Conservation (phyloP, 768 basidiomycete species). For the Butyriboletus loyo region DNA sequence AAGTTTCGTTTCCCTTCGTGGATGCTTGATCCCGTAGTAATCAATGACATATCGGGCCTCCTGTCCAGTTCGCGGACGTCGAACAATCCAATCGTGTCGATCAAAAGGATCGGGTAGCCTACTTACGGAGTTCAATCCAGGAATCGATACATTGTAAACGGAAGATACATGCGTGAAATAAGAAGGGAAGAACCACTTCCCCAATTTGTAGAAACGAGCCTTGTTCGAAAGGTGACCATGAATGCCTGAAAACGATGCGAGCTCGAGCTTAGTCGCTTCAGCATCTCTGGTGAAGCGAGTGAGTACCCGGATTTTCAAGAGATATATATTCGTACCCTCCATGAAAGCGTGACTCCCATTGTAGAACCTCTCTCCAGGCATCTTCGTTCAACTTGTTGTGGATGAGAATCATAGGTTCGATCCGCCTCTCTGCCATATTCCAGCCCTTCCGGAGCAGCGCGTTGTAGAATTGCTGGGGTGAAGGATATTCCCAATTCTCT, state of each 20-base stretch:
- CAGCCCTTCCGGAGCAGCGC: slow-evolving; percentile 11
- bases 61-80: slow-evolving; percentile 2
- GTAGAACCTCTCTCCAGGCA: slow-evolving; percentile 7
- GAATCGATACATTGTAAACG: background rate
- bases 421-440: slow-evolving; percentile 1
- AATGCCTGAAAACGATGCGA: slow-evolving; percentile 12
- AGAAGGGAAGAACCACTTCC: background rate
- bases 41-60: slow-evolving; percentile 10
- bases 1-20: background rate
- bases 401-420: slow-evolving; percentile 3
- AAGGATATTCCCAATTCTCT: slow-evolving; percentile 12
- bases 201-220: slow-evolving; percentile 4
- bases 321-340: slow-evolving; percentile 5
- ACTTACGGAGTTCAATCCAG: background rate
- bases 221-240: slow-evolving; percentile 15
- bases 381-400: slow-evolving; percentile 13
- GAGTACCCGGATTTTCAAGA: background rate
- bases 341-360: slow-evolving; percentile 13
- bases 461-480: slow-evolving; percentile 14
- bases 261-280: slow-evolving; percentile 7
- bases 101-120: slow-evolving; percentile 13
- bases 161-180: slow-evolving; percentile 5
- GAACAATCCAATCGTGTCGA: slow-evolving; percentile 15
- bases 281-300: background rate
- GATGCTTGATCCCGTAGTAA: slow-evolving; percentile 13